These are phyloP conservation scores for Talaromyces sp. DNA, from an alignment of 2,329 filamentous ascomycete genomes.

Conservation along the genomic window DNA sequence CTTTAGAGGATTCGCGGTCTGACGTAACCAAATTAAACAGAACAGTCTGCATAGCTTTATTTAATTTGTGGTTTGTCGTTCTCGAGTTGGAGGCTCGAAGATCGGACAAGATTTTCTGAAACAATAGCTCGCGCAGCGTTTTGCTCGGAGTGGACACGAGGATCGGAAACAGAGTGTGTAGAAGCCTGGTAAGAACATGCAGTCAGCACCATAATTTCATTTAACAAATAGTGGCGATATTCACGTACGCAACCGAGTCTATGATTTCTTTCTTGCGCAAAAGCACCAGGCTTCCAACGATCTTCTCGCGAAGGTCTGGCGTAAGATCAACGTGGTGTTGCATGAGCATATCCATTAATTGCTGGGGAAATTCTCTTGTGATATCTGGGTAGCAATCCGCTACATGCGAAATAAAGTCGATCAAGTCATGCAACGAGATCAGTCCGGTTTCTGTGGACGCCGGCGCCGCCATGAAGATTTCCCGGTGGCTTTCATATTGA, in stretches of 20 bases:
- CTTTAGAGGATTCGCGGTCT: slow-evolving; percentile 77
- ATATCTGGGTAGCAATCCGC: slow-evolving; percentile 87
- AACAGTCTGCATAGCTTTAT: slow-evolving; percentile 87
- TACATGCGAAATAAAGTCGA: slow-evolving; percentile 90
- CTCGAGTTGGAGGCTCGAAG: slow-evolving; percentile 83
- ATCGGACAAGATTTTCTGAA: slow-evolving; percentile 88
- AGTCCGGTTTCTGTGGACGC: slow-evolving; percentile 70
- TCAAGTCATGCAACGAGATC: slow-evolving; percentile 80
- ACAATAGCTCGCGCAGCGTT: slow-evolving; percentile 73
- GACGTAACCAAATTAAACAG: slow-evolving; percentile 86
- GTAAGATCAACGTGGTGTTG: slow-evolving; percentile 79
- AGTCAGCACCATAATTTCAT: not conserved
- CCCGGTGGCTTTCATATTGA: slow-evolving; percentile 85
- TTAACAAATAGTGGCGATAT: not conserved
- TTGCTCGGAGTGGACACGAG: slow-evolving; percentile 91
- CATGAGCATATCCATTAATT: slow-evolving; percentile 74
- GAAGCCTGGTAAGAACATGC: slow-evolving; percentile 42
- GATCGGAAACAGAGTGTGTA: slow-evolving; percentile 92
- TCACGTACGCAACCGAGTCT: slow-evolving; percentile 62
- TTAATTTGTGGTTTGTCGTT: slow-evolving; percentile 83
- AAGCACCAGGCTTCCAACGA: slow-evolving; percentile 83
- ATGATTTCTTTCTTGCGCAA: slow-evolving; percentile 88
- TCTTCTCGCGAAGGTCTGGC: slow-evolving; percentile 83
- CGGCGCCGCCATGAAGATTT: slow-evolving; percentile 85
- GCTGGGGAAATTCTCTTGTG: slow-evolving; percentile 69